Evolutionary conservation across 148 eudicot species (phyloP).

Genomic region (Polygonum aviculare): DNA sequence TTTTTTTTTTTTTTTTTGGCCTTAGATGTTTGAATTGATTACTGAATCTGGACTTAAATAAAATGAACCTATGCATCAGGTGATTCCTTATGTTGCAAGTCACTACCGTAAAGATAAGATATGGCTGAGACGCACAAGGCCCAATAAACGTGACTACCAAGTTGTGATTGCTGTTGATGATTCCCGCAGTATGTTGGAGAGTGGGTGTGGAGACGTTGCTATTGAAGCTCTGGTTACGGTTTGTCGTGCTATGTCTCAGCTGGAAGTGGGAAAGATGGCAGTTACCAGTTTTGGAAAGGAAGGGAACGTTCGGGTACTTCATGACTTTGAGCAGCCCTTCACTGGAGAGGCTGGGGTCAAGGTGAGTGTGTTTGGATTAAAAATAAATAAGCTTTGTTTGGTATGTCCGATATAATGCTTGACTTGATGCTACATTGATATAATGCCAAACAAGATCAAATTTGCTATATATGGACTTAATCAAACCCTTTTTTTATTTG

Average conservation of each 20-base stretch:
- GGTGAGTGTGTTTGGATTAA: constrained; percentile 33
- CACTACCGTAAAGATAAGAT: constrained; percentile 93
- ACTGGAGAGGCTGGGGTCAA: constrained; percentile 81
- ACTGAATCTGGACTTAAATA: neutral
- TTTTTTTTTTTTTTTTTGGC: neutral
- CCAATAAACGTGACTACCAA: constrained; percentile 93
- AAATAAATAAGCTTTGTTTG: too few species aligned
- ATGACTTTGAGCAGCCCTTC: constrained; percentile 81
- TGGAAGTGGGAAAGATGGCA: constrained; percentile 90
- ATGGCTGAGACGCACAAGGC: constrained; percentile 91
- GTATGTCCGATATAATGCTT: too few species aligned
- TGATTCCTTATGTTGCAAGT: constrained; percentile 87
- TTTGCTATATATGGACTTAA: neutral
- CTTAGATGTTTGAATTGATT: neutral
- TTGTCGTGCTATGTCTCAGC: constrained; percentile 92
- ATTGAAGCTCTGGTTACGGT: constrained; percentile 94
- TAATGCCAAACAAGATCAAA: neutral
- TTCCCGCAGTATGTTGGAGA: constrained; percentile 94
- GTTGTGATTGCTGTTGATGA: constrained; percentile 92
- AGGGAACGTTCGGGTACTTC: constrained; percentile 72
- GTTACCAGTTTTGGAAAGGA: constrained; percentile 88
- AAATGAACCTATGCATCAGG: constrained; percentile 30
- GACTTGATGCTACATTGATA: too few species aligned
- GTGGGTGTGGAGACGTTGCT: constrained; percentile 79
- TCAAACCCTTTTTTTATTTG: neutral